Base-by-base conservation (phyloP, 164 flowering plant genomes). In the Umbellularia californica region DNA sequence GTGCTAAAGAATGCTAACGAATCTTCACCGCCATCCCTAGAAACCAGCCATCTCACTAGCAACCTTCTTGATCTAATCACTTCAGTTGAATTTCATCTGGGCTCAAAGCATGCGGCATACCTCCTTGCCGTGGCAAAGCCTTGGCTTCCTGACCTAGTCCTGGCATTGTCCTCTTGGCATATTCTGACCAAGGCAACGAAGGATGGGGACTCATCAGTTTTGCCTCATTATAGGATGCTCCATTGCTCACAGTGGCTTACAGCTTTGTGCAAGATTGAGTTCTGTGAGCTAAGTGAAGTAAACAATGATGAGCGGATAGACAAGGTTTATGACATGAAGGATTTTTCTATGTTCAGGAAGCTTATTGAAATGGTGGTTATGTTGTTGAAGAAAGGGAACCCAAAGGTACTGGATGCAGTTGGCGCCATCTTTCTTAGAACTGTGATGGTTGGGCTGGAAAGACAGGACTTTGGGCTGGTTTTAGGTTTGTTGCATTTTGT, bases 91-190 rank as follows among this genome's bases (percentile, higher is more conserved):
- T 74, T 79, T 69, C 70, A 78, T 74, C 64, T 90, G 69, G 95
- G 95, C 19, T 84, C 90, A 6, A 81, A 76, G 77, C 81, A 83
- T 74, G 89, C 93, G 22, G 71, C 81, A 55, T 83, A 80, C 30
- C 74, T 96, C 68, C 71, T 87, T 65, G 41, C 85, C 68, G 81
- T 82, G 51, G 79, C 81, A 13, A 90, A 87, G 81, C 86, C 88
- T 72, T 96, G 99, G 99, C 73, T 94, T 52, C 94, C 97, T 70
- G 99, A 96, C 83, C 66, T 96, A 78, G 76, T 90, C 62, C 76
- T 94, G 58, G 97, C 91, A 60, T 73, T 96, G 79, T 93, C 89
- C 70, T 87, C 84, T 28, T 1, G 52, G 51, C 27, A 67, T 35
- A 23, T 74, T 22, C 51, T 83, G 62, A 79, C 78, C 19, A 78